Base-by-base conservation (phyloP, 2,329 filamentous ascomycete genomes). In the Sporothrix curviconia region DNA sequence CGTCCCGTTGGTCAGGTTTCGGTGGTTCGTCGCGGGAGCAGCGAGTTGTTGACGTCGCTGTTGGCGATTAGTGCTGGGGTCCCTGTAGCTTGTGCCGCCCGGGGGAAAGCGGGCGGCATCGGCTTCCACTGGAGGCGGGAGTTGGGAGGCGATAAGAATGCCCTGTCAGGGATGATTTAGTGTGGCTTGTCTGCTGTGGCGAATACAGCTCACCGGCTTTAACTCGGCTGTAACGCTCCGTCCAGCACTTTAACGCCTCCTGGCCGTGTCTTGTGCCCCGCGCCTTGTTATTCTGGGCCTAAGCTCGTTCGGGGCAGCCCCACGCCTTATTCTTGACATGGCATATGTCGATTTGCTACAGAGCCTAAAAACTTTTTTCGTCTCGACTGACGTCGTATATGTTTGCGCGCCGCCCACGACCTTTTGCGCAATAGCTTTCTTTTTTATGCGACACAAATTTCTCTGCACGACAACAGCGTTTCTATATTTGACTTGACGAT, bases 321-420 rank as follows among this genome's bases (percentile, higher is more conserved):
- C 37, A 36, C 39, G 46, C 28, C 46, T 37, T 51, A 39, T 17
- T 36, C 39, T 57, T 42, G 55, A 46, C 46, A 51, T 40, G 39
- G 46, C 55, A 28, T 46, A 56, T 51, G 30, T 22, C 46, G 49
- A 39, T 51, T 30, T 52, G 17, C 17, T 28, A 40, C 51, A 42
- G 17, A 17, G 25, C 28, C 46, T 42, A 57, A 57, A 51, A 39
- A n/a, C 39, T 57, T 57, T 52, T 53, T 34, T 54, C 14, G 19
- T 43, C 30, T 47, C 17, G 17, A 32, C 17, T 14, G 25, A 36
- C 17, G 25, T 15, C 11, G 30, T 32, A 51, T 32, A 19, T 37
- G 19, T 28, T 6, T 11, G 5, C 28, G 28, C 11, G 11, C 28
- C 5, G 28, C 28, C 6, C 5, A 32, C 28, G 11, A 5, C 28